Evolutionary conservation across 371 early-diverging fungal species (phyloP).

Genomic region (Neoconidiobolus thromboides): DNA sequence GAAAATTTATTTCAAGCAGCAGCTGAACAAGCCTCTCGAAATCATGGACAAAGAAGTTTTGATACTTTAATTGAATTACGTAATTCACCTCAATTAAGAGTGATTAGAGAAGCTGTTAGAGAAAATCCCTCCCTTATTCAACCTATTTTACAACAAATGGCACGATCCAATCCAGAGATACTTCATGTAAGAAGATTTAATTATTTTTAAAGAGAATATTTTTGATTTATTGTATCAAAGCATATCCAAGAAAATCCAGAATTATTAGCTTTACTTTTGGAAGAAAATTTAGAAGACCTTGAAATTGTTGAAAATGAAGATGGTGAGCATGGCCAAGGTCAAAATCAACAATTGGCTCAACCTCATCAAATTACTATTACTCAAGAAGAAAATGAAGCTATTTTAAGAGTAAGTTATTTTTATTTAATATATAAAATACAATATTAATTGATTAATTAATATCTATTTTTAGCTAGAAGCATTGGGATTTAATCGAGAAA

Average conservation of each 20-base stretch:
- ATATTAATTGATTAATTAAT: not conserved
- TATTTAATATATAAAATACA: not conserved
- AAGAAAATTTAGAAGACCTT: constrained; percentile 22
- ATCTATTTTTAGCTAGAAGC: constrained; percentile 37
- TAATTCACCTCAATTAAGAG: constrained; percentile 69
- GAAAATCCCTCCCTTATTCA: constrained; percentile 72
- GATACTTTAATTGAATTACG: not conserved
- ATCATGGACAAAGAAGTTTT: not conserved
- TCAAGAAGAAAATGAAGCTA: not conserved
- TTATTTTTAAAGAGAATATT: no score
- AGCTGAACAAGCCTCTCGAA: not conserved
- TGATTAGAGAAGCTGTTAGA: constrained; percentile 70
- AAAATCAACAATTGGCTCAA: not conserved
- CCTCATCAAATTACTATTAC: not conserved
- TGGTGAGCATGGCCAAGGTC: not conserved
- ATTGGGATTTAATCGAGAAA: constrained; percentile 69
- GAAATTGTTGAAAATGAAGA: constrained; percentile 20
- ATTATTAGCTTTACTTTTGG: constrained; percentile 58
- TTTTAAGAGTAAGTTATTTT: not conserved
- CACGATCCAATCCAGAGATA: constrained; percentile 67
- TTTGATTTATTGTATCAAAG: no score
- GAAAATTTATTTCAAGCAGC: constrained; percentile 9
- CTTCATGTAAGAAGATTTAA: constrained; percentile 18
- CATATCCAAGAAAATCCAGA: constrained; percentile 28
- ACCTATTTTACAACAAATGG: constrained; percentile 69